Conservation (phyloP, 495 filamentous ascomycete species). For the Niebla homalea region DNA sequence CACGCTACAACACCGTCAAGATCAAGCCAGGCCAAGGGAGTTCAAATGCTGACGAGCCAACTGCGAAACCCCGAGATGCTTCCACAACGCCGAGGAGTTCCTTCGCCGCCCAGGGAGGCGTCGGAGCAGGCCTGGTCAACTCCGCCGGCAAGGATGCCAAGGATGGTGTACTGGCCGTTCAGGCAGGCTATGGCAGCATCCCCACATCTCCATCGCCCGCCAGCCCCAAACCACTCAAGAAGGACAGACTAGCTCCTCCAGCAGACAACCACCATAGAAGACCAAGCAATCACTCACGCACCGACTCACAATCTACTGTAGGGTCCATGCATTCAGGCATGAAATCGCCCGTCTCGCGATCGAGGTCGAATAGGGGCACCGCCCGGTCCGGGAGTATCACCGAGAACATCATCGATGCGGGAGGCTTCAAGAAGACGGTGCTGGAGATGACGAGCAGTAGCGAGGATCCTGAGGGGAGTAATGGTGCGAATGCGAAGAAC, state of each 20-base stretch:
- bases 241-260: slow-evolving; percentile 5
- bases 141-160: slow-evolving; percentile 43
- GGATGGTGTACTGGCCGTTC: slow-evolving; percentile 56
- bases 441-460: slow-evolving; percentile 56
- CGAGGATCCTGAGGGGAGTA: slow-evolving; percentile 14
- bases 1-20: slow-evolving; percentile 79
- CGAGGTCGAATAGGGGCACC: slow-evolving; percentile 33
- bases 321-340: slow-evolving; percentile 24
- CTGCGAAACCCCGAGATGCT: slow-evolving; percentile 3
- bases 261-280: slow-evolving; percentile 1
- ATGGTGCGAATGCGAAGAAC: slow-evolving; percentile 8
- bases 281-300: slow-evolving; percentile 1
- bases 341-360: slow-evolving; percentile 8
- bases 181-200: slow-evolving; percentile 52
- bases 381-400: slow-evolving; percentile 80
- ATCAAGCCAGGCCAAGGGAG: slow-evolving; percentile 54
- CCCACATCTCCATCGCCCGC: slow-evolving; percentile 18
- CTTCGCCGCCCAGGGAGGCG: slow-evolving; percentile 29
- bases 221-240: slow-evolving; percentile 18
- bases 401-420: slow-evolving; percentile 69
- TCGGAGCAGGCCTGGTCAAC: slow-evolving; percentile 37
- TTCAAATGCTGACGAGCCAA: slow-evolving; percentile 5
- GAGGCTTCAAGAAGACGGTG: slow-evolving; percentile 74
- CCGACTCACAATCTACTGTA: slow-evolving; percentile 22
- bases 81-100: slow-evolving; percentile 9